A percentile compares a stretch with the other conserved stretches of the same genome.
Evolutionary conservation across 2,329 filamentous ascomycete genomes (phyloP).

Genomic region (Nothophaeocryptopus gaeumannii): DNA sequence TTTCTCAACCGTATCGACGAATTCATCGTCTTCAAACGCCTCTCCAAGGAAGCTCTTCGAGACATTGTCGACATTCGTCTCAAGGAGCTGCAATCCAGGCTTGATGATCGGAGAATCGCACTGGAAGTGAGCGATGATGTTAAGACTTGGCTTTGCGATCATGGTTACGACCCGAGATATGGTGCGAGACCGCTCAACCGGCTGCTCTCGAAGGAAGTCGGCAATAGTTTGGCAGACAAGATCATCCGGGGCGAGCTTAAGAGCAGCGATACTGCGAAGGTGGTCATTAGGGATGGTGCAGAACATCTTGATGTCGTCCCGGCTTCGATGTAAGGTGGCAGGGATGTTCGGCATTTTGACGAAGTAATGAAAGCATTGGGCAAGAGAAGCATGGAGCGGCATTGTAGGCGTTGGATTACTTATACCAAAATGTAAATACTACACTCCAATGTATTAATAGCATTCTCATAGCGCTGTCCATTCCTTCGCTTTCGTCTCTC

Average conservation of each 20-base stretch:
- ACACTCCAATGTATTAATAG: no score
- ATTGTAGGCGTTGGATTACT: no score
- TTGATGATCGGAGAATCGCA: constrained; percentile 80
- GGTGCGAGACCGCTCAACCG: constrained; percentile 88
- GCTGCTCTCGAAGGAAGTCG: constrained; percentile 84
- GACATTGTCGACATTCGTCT: constrained; percentile 94
- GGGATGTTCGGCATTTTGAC: not conserved
- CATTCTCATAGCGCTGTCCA: no score
- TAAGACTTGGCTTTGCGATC: constrained; percentile 81
- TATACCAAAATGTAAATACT: no score
- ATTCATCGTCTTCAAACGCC: constrained; percentile 91
- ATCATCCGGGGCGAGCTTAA: constrained; percentile 84
- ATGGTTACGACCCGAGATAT: constrained; percentile 87
- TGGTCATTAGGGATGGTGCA: constrained; percentile 63
- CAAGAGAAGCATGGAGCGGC: no score
- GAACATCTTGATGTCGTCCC: constrained; percentile 32
- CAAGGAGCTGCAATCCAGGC: constrained; percentile 73
- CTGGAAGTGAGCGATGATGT: constrained; percentile 69
- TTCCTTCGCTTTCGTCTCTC: no score
- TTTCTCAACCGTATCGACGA: constrained; percentile 97
- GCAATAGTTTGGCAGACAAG: constrained; percentile 82
- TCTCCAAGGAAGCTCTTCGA: constrained; percentile 72
- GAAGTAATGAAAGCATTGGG: no score
- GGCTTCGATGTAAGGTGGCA: not conserved
- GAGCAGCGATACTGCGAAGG: constrained; percentile 68